Conservation (phyloP, 306 rosid genomes). For the Oxytropis ochrocephala region DNA sequence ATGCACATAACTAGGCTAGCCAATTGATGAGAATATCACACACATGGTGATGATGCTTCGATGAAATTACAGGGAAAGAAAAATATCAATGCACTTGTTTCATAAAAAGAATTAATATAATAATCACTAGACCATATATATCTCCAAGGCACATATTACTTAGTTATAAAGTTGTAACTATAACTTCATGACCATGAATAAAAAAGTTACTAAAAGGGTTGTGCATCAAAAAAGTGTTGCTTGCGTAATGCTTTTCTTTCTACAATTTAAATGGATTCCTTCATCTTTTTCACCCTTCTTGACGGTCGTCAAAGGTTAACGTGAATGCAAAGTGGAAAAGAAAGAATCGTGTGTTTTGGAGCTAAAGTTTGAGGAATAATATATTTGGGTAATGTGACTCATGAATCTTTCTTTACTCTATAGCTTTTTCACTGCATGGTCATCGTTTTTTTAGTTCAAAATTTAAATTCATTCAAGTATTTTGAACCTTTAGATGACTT, state of each 20-base stretch:
- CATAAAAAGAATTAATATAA: background rate
- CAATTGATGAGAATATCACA: background rate
- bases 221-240: slow-evolving; percentile 8
- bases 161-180: slow-evolving; percentile 3
- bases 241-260: slow-evolving; percentile 7
- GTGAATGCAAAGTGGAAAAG: slow-evolving; percentile 10
- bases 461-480: background rate
- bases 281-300: slow-evolving; percentile 11
- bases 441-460: slow-evolving; percentile 8
- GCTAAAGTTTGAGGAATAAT: slow-evolving; percentile 25
- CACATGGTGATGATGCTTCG: slow-evolving; percentile 4
- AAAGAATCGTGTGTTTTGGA: slow-evolving; percentile 18
- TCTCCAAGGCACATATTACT: background rate
- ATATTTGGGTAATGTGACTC: slow-evolving; percentile 18
- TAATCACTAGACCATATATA: background rate
- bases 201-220: slow-evolving; percentile 1
- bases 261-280: background rate
- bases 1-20: background rate
- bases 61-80: background rate
- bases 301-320: background rate
- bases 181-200: no score
- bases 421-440: slow-evolving; percentile 13
- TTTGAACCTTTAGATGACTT: background rate
- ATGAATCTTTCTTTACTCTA: slow-evolving; percentile 6
- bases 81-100: background rate